Base-by-base conservation (phyloP, 768 basidiomycete genomes). In the Kwoniella sp. region DNA sequence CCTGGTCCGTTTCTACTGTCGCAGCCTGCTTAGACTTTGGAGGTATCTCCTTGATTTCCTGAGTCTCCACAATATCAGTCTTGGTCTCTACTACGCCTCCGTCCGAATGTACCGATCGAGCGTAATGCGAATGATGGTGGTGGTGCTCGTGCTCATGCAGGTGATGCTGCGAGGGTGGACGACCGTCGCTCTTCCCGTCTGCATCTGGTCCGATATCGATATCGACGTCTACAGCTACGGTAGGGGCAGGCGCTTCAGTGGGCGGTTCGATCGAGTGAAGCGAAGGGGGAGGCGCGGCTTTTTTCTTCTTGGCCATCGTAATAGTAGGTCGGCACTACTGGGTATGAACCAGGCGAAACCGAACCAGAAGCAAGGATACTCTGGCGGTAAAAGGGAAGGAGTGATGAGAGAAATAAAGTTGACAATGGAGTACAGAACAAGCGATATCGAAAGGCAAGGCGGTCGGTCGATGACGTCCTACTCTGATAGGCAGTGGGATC, bases 121-220 rank as follows among this genome's bases (percentile, higher is more conserved):
- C 73, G 60, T 74, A 74, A 58, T 74, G 73, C 51, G 67, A 70
- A 54, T 73, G 72, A 55, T 70, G 69, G 54, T 73, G 72, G 38
- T 73, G 72, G 55, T 73, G 69, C 37, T 73, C 63, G 63, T 73
- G 72, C 23, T 70, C 63, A 65, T 73, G 72, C 29, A 69, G 68
- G 58, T 69, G 68, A 34, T 69, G 65, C 41, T 45, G 41, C 20
- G 41, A 45, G 9, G 41, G 41, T 20, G 41, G 41, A 45, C 15
- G 41, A 45, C 41, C 17, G 20, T 45, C 17, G 41, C 41, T 45
- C 8, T 45, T 45, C 17, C 20, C 20, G 17, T 20, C 34, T 34
- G 34, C 41, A 45, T n/a, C n/a, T n/a, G n/a, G n/a, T n/a, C 15
- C 41, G 5, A 9, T 17, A 45, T 45, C 15, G 3, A 45, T 17